Percentiles rank a stretch among this genome's conserved stretches.
phyloP scores from a whole-genome alignment of 2,329 filamentous ascomycete species.

The Basipetospora chlamydospora region DNA sequence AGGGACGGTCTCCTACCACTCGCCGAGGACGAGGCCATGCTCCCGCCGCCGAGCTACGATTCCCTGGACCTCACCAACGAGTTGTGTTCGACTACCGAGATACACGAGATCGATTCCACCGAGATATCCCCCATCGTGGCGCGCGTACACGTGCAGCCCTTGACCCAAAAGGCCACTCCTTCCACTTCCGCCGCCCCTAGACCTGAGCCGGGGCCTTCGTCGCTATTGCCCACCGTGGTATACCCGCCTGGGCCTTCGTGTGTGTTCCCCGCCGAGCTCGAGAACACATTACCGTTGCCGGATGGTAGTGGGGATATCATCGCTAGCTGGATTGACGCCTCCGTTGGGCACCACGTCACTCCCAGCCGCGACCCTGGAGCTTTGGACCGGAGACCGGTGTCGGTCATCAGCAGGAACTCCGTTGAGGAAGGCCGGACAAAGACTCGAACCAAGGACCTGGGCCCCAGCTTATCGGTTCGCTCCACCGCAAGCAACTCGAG shows the following conservation, averaged over 20 bases:
- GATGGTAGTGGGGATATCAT: background rate
- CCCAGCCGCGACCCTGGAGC: background rate
- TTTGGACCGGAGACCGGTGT: background rate
- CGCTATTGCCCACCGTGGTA: conserved; percentile 11
- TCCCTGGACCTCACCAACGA: conserved; percentile 25
- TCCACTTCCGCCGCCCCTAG: background rate
- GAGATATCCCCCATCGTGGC: conserved; percentile 17
- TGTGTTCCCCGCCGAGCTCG: conserved; percentile 12
- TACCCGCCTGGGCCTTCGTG: conserved; percentile 10
- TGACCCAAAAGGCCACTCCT: background rate
- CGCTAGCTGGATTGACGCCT: conserved; percentile 3
- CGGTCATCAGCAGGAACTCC: conserved; percentile 12
- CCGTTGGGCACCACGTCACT: background rate
- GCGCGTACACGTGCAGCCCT: background rate
- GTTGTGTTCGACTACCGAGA: conserved; percentile 30
- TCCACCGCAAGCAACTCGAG: conserved; percentile 26
- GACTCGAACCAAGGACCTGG: conserved; percentile 26
- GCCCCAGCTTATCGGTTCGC: conserved; percentile 32
- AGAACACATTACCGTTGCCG: background rate
- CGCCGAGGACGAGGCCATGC: conserved; percentile 17
- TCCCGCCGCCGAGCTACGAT: conserved; percentile 32
- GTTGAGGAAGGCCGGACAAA: conserved; percentile 10
- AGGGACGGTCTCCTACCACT: conserved; percentile 17
- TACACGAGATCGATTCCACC: conserved; percentile 36
- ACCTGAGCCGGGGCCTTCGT: background rate